These are phyloP conservation scores for Sistotremastrum niveocremeum DNA, from an alignment of 768 basidiomycete genomes.

Conservation along the genomic window DNA sequence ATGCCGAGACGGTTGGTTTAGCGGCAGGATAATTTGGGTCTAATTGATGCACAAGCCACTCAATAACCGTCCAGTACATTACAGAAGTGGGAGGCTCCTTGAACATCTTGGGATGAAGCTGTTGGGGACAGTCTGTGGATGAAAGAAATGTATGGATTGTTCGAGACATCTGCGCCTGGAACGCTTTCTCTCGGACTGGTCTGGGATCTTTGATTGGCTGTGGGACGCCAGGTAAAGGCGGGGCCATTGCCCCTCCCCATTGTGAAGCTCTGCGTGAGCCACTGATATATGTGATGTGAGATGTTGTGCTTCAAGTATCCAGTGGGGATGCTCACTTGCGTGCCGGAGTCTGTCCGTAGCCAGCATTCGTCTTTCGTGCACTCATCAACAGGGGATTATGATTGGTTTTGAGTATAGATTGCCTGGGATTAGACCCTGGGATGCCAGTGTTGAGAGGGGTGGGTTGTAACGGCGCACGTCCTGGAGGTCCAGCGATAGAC, in stretches of 20 bases:
- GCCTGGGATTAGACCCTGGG: conserved; percentile 41
- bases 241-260: conserved; percentile 41
- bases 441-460: conserved; percentile 18
- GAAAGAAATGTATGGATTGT: conserved; percentile 65
- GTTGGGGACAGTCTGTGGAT: conserved; percentile 32
- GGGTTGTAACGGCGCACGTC: conserved; percentile 39
- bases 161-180: conserved; percentile 62
- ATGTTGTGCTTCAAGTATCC: not conserved
- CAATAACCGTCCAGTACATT: conserved; percentile 75
- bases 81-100: conserved; percentile 61
- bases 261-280: conserved; percentile 67
- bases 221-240: conserved; percentile 28
- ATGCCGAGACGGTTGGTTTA: not conserved
- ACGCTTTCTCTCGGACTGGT: conserved; percentile 62
- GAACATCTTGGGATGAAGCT: conserved; percentile 31
- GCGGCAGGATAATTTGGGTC: conserved; percentile 58
- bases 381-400: conserved; percentile 57
- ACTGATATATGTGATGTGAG: conserved; percentile 17
- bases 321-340: conserved; percentile 36
- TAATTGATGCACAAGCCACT: conserved; percentile 54
- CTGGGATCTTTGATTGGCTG: conserved; percentile 60
- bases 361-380: conserved; percentile 44
- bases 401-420: conserved; percentile 49
- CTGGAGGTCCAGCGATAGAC: conserved; percentile 67
- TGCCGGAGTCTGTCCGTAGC: conserved; percentile 56